Conservation (phyloP, 2,329 filamentous ascomycete genomes). For the Dothideomycetes sp. region DNA sequence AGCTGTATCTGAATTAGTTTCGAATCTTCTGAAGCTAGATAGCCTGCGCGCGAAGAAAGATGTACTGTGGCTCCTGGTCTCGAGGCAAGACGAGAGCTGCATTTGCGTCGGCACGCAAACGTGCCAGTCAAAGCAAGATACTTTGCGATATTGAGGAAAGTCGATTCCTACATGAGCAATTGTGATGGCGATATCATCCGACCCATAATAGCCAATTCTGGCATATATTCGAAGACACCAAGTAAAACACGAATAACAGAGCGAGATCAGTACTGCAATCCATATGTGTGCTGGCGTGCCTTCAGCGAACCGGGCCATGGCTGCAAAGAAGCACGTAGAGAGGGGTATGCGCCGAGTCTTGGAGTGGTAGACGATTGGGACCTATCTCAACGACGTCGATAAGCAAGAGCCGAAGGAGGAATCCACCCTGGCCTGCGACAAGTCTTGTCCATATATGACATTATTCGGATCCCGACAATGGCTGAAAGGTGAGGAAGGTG, state of each 20-base stretch:
- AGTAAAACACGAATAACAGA: slow-evolving; percentile 11
- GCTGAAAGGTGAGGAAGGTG: slow-evolving; percentile 4
- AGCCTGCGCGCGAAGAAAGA: no score
- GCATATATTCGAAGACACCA: slow-evolving; percentile 11
- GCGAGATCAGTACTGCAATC: slow-evolving; percentile 8
- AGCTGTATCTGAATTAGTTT: no score
- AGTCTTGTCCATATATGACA: slow-evolving; percentile 11
- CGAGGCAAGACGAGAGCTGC: no score
- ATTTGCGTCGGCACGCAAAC: no score
- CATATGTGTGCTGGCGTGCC: slow-evolving; percentile 6
- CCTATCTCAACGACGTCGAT: slow-evolving; percentile 3
- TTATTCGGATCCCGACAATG: no score
- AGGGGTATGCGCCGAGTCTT: neutral
- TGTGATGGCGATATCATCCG: slow-evolving; percentile 6
- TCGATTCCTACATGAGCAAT: slow-evolving; percentile 3
- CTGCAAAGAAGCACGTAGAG: neutral
- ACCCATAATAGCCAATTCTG: slow-evolving; percentile 11
- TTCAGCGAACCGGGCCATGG: slow-evolving; percentile 8
- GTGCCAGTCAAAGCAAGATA: no score
- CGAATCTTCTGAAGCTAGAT: no score
- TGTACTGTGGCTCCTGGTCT: no score
- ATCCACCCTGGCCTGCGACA: neutral
- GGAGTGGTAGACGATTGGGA: slow-evolving; percentile 1
- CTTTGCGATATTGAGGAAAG: neutral
- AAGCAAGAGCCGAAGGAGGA: slow-evolving; percentile 9